Evolutionary conservation across 2,329 filamentous ascomycete species (phyloP), one percentile per base, ranked within the genome.

Genomic region (Alternaria sp.): DNA sequence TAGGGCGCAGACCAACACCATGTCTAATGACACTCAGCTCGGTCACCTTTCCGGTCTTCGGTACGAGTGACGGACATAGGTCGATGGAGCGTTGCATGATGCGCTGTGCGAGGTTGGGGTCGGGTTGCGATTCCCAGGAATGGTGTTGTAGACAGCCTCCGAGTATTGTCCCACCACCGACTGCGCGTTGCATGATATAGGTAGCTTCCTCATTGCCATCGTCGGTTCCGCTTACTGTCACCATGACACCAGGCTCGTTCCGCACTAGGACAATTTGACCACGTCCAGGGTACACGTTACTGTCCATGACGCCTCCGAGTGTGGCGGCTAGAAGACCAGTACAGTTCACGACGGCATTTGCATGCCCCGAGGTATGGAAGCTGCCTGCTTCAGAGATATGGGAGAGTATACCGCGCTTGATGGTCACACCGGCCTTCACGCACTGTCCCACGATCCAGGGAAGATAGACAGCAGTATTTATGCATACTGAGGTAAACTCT

Each of bases 391-490:
- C 91, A 0, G 84, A 81, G 62, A 98, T 87, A 77, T 97, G 91
- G n/a, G 82, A 80, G 50, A 83, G 76, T 23, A 82, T 76, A 45
- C 79, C 81, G 28, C 83, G 76, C 36, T 79, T 80, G 64, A 85
- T 83, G 1, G 88, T 83, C 7, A 92, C 91, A 26, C 93, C 92
- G 60, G 89, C 87, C 70, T 88, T 89, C 26, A 91, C 85, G 77
- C 93, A 96, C 81, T 96, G 90, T 0, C 92, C 91, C 0, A 92
- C 83, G 0, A 98, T 89, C 88, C 92, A 97, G 5, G 92, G 89
- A 3, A 97, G 88, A 81, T 97, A 98, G 61, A 97, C 81, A 45
- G 91, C 88, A 0, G 92, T 92, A 81, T 98, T 97, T 78, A 97
- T 95, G 81, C 94, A 97, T 44, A 97, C 90, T 1, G 92, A 95